Conservation (phyloP, 306 rosid species). For the Acacia melanoxylon region DNA sequence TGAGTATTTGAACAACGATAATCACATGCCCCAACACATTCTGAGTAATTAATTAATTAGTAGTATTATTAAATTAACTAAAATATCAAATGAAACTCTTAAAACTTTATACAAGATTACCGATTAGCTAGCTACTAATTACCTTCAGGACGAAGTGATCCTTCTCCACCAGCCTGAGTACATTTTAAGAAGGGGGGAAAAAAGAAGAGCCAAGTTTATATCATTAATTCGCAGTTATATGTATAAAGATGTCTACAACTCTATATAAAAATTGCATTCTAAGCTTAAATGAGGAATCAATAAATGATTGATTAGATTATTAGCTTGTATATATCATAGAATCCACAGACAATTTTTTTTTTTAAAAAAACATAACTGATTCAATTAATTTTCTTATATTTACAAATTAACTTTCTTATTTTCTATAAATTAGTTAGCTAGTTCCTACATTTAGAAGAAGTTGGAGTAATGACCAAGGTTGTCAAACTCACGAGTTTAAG, state of each 20-base stretch:
- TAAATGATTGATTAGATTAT: background rate
- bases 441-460: too few relatives aligned
- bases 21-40: background rate
- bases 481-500: too few relatives aligned
- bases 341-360: too few relatives aligned
- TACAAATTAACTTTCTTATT: too few relatives aligned
- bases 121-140: background rate
- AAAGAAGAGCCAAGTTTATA: too few relatives aligned
- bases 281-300: background rate
- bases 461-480: too few relatives aligned
- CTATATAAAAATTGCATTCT: background rate
- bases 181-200: background rate
- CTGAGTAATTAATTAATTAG: background rate
- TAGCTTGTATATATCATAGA: too few relatives aligned
- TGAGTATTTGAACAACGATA: background rate
- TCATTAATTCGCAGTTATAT: background rate
- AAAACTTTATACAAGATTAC: background rate
- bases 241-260: too few relatives aligned
- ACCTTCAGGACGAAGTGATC: background rate
- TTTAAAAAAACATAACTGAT: too few relatives aligned
- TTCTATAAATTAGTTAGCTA: too few relatives aligned
- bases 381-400: too few relatives aligned
- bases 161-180: background rate
- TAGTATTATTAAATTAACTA: background rate
- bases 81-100: background rate